A percentile compares a stretch with the other conserved stretches of the same genome.
phyloP scores from a whole-genome alignment of 768 basidiomycete genomes.

The Leccinum uliginosum region DNA sequence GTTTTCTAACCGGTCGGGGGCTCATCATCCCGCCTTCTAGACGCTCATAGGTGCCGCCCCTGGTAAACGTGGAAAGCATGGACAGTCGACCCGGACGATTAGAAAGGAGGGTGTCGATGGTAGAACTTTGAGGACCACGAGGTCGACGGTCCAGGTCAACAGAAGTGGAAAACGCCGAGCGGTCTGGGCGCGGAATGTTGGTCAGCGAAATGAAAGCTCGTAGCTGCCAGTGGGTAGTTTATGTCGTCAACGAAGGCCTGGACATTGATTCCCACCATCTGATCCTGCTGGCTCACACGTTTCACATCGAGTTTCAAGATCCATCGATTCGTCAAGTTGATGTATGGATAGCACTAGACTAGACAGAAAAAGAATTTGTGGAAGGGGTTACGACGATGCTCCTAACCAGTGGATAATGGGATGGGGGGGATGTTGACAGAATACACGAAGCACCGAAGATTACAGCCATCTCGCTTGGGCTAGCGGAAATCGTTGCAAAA shows the following conservation, averaged over 20 bases:
- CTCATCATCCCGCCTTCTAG: conserved; percentile 56
- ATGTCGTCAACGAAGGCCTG: no score
- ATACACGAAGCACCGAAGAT: conserved; percentile 45
- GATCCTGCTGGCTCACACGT: background rate
- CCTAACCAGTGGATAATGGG: conserved; percentile 44
- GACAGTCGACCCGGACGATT: conserved; percentile 1
- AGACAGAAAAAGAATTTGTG: conserved; percentile 3
- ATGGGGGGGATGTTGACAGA: conserved; percentile 24
- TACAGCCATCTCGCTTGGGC: conserved; percentile 13
- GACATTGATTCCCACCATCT: background rate
- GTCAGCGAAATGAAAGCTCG: background rate
- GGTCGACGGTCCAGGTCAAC: conserved; percentile 23
- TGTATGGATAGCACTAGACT: background rate
- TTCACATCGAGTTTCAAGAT: background rate
- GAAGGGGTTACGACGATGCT: conserved; percentile 51
- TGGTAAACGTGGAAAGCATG: conserved; percentile 31
- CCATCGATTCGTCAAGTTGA: background rate
- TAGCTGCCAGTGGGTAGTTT: no score
- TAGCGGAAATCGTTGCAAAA: conserved; percentile 6
- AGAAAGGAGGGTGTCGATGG: background rate
- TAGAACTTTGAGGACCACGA: conserved; percentile 19
- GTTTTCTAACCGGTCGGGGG: conserved; percentile 35
- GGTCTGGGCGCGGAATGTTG: conserved; percentile 21
- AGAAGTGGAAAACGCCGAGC: conserved; percentile 28
- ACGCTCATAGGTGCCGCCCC: conserved; percentile 50